phyloP scores from a whole-genome alignment of 2,329 filamentous ascomycete species.

The Parafenestella ontariensis region DNA sequence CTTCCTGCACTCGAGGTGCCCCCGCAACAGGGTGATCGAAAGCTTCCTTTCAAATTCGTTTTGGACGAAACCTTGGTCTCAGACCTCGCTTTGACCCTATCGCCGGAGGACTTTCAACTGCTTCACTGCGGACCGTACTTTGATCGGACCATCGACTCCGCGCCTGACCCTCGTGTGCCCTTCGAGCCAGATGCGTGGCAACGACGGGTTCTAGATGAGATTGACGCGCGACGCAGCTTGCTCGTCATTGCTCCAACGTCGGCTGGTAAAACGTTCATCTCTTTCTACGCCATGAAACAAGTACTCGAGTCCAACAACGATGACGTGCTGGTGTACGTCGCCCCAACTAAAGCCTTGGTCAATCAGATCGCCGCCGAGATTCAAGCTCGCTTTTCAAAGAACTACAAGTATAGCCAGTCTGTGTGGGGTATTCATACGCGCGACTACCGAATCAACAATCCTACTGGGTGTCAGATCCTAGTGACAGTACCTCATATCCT shows the following conservation, averaged over 20 bases:
- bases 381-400: slow-evolving; percentile 75
- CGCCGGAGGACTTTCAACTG: slow-evolving; percentile 69
- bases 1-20: slow-evolving; percentile 48
- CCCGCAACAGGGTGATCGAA: slow-evolving; percentile 43
- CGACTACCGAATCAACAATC: slow-evolving; percentile 77
- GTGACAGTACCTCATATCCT: slow-evolving; percentile 81
- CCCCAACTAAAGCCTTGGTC: slow-evolving; percentile 81
- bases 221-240: slow-evolving; percentile 73
- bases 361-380: slow-evolving; percentile 85
- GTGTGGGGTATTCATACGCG: slow-evolving; percentile 82
- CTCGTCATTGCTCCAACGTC: slow-evolving; percentile 81
- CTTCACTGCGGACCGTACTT: slow-evolving; percentile 74
- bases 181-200: slow-evolving; percentile 83
- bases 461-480: slow-evolving; percentile 74
- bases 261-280: slow-evolving; percentile 84
- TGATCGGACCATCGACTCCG: slow-evolving; percentile 75
- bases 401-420: slow-evolving; percentile 65
- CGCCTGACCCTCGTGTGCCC: slow-evolving; percentile 70
- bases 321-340: slow-evolving; percentile 77
- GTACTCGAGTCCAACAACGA: slow-evolving; percentile 72
- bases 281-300: slow-evolving; percentile 84
- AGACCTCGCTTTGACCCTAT: slow-evolving; percentile 46
- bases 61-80: slow-evolving; percentile 27
- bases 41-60: slow-evolving; percentile 54
- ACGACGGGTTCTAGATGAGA: slow-evolving; percentile 72